phyloP scores from a whole-genome alignment of 495 filamentous ascomycete species.

The Amphirosellinia nigrospora region DNA sequence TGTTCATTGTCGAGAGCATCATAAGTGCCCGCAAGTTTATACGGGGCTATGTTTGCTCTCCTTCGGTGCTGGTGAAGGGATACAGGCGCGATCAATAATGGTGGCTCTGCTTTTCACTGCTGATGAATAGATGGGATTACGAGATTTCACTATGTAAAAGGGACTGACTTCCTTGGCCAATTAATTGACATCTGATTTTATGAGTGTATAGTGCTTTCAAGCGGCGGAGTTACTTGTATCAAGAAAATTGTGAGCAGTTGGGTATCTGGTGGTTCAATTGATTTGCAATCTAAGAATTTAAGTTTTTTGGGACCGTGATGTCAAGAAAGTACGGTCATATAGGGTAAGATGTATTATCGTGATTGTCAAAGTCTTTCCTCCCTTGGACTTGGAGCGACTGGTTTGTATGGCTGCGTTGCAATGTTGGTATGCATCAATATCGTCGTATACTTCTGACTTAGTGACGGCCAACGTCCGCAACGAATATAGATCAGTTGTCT shows the following conservation, averaged over 20 bases:
- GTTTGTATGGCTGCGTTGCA: not conserved
- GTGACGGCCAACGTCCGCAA: not conserved
- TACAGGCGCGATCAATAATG: not conserved
- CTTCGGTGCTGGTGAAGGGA: not conserved
- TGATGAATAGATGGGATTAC: not conserved
- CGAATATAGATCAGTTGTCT: constrained; percentile 28
- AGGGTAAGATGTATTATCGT: not conserved
- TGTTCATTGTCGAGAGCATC: not conserved
- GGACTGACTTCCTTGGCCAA: not conserved
- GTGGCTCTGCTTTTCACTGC: not conserved
- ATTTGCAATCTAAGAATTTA: not conserved
- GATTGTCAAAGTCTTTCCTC: not conserved
- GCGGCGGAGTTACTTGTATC: not conserved
- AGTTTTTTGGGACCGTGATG: not conserved
- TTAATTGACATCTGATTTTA: not conserved
- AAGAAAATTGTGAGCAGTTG: not conserved
- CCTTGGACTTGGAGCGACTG: not conserved
- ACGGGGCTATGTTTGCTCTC: not conserved
- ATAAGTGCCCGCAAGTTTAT: not conserved
- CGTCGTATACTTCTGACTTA: not conserved
- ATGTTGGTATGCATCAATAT: too few species aligned
- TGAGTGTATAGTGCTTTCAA: not conserved
- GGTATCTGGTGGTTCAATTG: not conserved
- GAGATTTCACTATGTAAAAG: not conserved
- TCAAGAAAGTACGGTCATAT: not conserved